Percentiles rank a stretch among this genome's conserved stretches.
These are phyloP conservation scores for Westerdykella sp. DNA, from an alignment of 2,329 filamentous ascomycete genomes.

Conservation along the genomic window DNA sequence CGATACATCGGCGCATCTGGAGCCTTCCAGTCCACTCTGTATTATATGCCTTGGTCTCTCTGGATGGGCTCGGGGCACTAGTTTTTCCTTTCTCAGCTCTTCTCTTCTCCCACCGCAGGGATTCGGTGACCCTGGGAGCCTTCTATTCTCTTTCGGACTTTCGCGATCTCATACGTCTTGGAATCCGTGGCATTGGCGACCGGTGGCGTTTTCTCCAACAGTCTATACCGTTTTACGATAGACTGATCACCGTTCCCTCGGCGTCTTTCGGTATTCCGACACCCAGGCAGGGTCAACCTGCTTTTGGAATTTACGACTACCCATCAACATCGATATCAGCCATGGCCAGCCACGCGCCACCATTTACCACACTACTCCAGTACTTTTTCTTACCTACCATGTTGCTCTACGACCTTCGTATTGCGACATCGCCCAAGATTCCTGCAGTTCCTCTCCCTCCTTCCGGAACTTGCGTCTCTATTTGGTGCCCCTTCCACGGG, in stretches of 20 bases:
- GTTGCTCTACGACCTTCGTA: slow-evolving; percentile 3
- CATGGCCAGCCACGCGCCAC: not conserved
- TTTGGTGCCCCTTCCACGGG: slow-evolving; percentile 2
- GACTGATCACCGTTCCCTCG: slow-evolving; percentile 5
- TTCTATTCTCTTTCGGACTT: no score
- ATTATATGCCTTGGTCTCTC: slow-evolving; percentile 34
- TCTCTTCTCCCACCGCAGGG: slow-evolving; percentile 10
- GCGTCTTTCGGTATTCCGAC: slow-evolving; percentile 6
- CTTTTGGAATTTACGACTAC: slow-evolving; percentile 2
- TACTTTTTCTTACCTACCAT: slow-evolving; percentile 1
- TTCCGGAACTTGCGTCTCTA: slow-evolving; percentile 11
- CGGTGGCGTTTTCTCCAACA: slow-evolving; percentile 12
- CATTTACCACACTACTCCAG: slow-evolving; percentile 1
- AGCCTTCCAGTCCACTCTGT: slow-evolving; percentile 30
- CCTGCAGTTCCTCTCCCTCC: slow-evolving; percentile 20
- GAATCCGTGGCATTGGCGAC: not conserved
- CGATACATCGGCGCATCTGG: slow-evolving; percentile 29
- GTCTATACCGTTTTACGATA: slow-evolving; percentile 16
- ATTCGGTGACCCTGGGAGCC: no score
- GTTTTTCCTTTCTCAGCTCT: slow-evolving; percentile 5
- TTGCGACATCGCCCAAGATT: slow-evolving; percentile 4
- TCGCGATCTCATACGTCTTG: no score
- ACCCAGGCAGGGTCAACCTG: slow-evolving; percentile 4
- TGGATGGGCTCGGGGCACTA: slow-evolving; percentile 15
- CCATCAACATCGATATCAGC: not conserved